Base-by-base conservation (phyloP, 805 yeast genomes). In the Cyberlindnera xylosilytica region DNA sequence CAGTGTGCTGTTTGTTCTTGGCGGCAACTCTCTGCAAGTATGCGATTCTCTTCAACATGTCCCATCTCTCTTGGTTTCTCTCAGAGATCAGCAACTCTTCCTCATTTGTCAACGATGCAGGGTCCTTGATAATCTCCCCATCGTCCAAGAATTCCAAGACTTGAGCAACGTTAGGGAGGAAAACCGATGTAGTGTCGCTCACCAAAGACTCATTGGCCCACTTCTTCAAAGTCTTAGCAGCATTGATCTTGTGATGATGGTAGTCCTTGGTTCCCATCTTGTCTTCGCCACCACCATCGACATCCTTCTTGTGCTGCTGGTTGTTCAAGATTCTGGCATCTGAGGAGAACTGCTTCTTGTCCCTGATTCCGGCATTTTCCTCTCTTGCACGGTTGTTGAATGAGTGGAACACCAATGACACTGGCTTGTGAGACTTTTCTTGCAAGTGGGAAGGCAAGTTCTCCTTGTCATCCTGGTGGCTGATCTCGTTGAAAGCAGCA, bases 341-440 rank as follows among this genome's bases (percentile, higher is more conserved):
- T 1, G 81, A 73, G 8, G 96, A 87, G 40, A 80, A 78, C 42
- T 80, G 78, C 66, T 91, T 91, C 57, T 77, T 79, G 45, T 89
- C 97, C 43, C 95, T 69, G 17, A 91, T 75, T 39, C 98, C 98
- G 30, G 69, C 65, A 57, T 91, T 91, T 22, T 87, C 95, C 42
- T 75, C 83, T 22, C 97, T 96, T 0, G 96, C 95, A 55, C 95
- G 73, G 57, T 87, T 80, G 61, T 90, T 91, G 66, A 90, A 91
- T 0, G 96, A 81, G 47, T 72, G 72, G 42, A 60, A 63, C 9
- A 44, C 44, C 34, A 56, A 44, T 17, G 55, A 47, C 1, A 43
- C 35, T 11, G 59, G 59, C 10, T 43, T 38, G 27, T 43, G 50
- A 1, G 49, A 11, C 23, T 53, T 51, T 24, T 48, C 54, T 22